A percentile compares a stretch with the other conserved stretches of the same genome.
These are phyloP conservation scores for Chrysoporthe cubensis DNA, from an alignment of 2,329 filamentous ascomycete species.

Conservation along the genomic window DNA sequence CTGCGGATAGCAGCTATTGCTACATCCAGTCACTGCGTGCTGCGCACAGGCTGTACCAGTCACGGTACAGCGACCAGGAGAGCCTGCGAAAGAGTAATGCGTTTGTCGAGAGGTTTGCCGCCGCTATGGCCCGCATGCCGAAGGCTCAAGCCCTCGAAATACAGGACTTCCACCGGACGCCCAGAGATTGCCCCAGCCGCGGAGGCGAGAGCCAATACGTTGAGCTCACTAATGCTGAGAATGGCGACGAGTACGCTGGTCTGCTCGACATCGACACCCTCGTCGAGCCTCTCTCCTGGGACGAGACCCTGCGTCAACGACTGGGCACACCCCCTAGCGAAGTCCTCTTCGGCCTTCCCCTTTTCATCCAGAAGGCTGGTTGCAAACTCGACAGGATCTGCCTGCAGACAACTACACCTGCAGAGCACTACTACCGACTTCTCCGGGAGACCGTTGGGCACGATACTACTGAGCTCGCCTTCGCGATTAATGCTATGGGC, in stretches of 20 bases:
- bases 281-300: conserved; percentile 22
- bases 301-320: conserved; percentile 2
- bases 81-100: conserved; percentile 5
- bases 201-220: neutral
- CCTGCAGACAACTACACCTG: conserved; percentile 11
- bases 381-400: conserved; percentile 20
- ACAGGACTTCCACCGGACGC: conserved; percentile 10
- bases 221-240: neutral
- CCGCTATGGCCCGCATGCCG: conserved; percentile 22
- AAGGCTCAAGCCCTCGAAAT: conserved; percentile 19
- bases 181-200: too few species aligned
- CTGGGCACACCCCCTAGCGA: conserved; percentile 11
- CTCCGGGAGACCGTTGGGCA: neutral
- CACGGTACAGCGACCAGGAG: conserved; percentile 18
- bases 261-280: conserved; percentile 22
- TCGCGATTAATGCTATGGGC: conserved; percentile 11
- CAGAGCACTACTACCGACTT: conserved; percentile 19
- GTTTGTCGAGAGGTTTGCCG: conserved; percentile 17
- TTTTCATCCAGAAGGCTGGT: neutral
- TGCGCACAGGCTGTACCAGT: conserved; percentile 21
- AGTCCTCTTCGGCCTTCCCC: conserved; percentile 15
- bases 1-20: neutral
- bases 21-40: conserved; percentile 3
- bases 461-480: neutral
- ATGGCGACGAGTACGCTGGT: neutral